Percentiles rank a stretch among this genome's conserved stretches.
Evolutionary conservation across 345 rosid species (phyloP).

Genomic region (Hirschfeldia incana): DNA sequence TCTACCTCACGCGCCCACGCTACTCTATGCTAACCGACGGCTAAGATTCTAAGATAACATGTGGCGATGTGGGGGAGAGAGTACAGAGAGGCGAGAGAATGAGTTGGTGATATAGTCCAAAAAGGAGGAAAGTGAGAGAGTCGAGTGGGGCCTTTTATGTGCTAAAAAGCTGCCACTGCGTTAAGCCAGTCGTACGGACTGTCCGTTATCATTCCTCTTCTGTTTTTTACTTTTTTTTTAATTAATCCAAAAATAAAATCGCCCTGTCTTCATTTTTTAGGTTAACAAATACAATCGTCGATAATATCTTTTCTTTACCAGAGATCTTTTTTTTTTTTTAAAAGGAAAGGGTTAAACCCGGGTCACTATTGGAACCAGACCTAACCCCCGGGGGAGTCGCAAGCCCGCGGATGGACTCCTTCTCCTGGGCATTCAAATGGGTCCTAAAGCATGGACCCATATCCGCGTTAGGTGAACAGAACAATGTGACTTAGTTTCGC

Average conservation of each 20-base stretch:
- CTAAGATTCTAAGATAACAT: not conserved
- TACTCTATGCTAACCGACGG: not conserved
- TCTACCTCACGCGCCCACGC: conserved; percentile 14
- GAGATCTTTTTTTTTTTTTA: not conserved
- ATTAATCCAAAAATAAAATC: not conserved
- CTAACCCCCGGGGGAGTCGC: too few relatives aligned
- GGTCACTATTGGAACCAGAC: too few relatives aligned
- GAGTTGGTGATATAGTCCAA: conserved; percentile 7
- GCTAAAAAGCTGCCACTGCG: conserved; percentile 40
- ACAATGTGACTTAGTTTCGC: too few relatives aligned
- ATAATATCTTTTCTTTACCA: not conserved
- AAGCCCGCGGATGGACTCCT: too few relatives aligned
- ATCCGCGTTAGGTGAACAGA: too few relatives aligned
- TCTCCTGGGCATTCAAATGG: too few relatives aligned
- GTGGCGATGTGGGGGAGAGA: conserved; percentile 4
- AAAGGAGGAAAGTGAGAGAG: not conserved
- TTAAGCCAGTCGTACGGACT: conserved; percentile 38
- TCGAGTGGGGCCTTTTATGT: conserved; percentile 11
- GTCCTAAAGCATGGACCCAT: too few relatives aligned
- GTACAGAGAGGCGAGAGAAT: conserved; percentile 11
- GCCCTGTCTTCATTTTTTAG: not conserved
- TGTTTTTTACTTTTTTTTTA: not conserved
- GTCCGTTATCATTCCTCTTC: not conserved
- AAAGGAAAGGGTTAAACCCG: too few relatives aligned
- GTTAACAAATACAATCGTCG: not conserved